Evolutionary conservation across 2,329 filamentous ascomycete species (phyloP).

Genomic region (Verticillium zaregamsianum): DNA sequence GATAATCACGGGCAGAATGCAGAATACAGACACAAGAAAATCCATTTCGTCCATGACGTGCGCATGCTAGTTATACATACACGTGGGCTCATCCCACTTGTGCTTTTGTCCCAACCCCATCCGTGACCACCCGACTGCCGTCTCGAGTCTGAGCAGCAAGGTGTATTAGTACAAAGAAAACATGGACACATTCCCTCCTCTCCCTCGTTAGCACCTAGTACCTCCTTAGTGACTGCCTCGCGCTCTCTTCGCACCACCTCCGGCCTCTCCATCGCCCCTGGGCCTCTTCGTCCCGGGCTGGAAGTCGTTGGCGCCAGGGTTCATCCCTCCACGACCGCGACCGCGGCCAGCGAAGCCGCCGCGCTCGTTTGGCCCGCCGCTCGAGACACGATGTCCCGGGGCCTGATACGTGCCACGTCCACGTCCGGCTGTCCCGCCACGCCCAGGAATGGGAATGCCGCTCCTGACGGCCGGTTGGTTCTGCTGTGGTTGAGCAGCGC

Average conservation of each 20-base stretch:
- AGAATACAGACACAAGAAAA: background rate
- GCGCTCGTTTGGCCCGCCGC: conserved; percentile 26
- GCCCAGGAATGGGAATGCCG: conserved; percentile 37
- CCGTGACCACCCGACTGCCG: background rate
- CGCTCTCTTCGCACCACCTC: conserved; percentile 37
- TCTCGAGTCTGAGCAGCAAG: background rate
- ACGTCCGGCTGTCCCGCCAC: conserved; percentile 26
- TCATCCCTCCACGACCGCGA: conserved; percentile 33
- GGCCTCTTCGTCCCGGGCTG: conserved; percentile 55
- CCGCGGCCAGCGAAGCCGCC: conserved; percentile 26
- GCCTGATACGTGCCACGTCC: conserved; percentile 34
- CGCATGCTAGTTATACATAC: background rate
- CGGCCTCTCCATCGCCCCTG: conserved; percentile 45
- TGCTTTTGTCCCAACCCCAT: background rate
- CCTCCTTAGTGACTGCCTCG: conserved; percentile 29
- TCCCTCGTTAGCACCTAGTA: background rate
- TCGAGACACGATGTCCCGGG: conserved; percentile 29
- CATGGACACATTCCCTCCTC: background rate
- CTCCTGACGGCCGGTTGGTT: conserved; percentile 12
- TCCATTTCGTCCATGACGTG: background rate
- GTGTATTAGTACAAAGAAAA: background rate
- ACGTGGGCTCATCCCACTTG: background rate
- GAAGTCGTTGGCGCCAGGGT: conserved; percentile 49
- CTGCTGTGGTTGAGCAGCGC: conserved; percentile 21
- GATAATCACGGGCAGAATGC: too few species aligned